Percentiles rank a stretch among this genome's conserved stretches.
Conservation (phyloP, 768 basidiomycete species). For the Butyriboletus loyo region DNA sequence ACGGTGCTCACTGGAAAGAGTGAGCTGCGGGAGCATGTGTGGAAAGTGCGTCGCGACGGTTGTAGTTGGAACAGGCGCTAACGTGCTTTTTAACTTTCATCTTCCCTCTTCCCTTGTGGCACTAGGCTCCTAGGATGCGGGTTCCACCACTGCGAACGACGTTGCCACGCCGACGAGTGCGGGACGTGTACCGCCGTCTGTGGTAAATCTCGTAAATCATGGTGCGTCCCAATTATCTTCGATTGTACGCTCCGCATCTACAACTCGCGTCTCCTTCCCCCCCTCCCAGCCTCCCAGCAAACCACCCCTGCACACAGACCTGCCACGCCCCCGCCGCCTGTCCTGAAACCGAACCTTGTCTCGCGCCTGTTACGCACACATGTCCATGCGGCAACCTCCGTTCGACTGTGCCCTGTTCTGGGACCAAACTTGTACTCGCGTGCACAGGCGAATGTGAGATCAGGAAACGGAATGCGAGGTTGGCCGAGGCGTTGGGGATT, state of each 20-base stretch:
- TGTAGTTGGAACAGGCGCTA: neutral
- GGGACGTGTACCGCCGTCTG: constrained; percentile 75
- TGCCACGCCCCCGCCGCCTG: constrained; percentile 92
- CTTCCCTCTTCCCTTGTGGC: neutral
- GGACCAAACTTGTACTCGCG: constrained; percentile 45
- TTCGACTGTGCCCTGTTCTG: constrained; percentile 70
- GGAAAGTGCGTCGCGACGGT: constrained; percentile 52
- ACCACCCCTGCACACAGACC: constrained; percentile 70
- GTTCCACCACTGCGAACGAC: constrained; percentile 80
- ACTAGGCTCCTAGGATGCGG: constrained; percentile 73
- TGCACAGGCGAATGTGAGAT: constrained; percentile 83
- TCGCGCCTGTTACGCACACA: constrained; percentile 56
- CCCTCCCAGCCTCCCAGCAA: constrained; percentile 54
- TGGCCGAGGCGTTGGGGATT: constrained; percentile 93
- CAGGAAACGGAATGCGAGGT: constrained; percentile 79
- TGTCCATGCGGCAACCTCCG: constrained; percentile 85
- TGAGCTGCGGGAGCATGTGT: constrained; percentile 83
- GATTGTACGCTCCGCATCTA: neutral
- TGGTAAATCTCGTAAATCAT: constrained; percentile 82
- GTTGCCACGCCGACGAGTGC: constrained; percentile 83
- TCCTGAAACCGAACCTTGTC: constrained; percentile 76
- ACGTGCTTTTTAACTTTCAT: neutral
- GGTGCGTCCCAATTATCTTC: constrained; percentile 42
- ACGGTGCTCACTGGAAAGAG: constrained; percentile 73
- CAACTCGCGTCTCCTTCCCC: neutral